Evolutionary conservation across 2,329 filamentous ascomycete species (phyloP).

Genomic region (Fusarium sp.): DNA sequence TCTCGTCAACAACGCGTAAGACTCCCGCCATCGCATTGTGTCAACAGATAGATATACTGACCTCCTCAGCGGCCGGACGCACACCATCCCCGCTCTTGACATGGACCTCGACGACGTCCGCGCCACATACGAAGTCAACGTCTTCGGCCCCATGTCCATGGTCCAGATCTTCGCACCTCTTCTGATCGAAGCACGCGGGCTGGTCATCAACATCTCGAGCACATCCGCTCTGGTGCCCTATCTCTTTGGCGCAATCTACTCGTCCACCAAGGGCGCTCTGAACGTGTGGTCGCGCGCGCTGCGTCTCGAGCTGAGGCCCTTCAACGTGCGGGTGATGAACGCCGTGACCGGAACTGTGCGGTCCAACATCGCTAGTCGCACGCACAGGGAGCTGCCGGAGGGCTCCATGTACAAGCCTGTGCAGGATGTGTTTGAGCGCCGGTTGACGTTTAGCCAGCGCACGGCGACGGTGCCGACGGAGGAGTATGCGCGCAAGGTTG

Average conservation of each 20-base stretch:
- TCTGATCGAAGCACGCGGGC: constrained; percentile 61
- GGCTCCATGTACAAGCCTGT: constrained; percentile 61
- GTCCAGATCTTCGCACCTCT: constrained; percentile 61
- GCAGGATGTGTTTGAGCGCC: constrained; percentile 57
- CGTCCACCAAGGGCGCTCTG: constrained; percentile 66
- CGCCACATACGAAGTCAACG: constrained; percentile 66
- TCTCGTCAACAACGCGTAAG: constrained; percentile 69
- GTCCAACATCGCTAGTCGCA: constrained; percentile 60
- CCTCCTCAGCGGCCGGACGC: constrained; percentile 59
- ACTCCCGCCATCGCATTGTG: neutral
- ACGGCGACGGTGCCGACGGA: constrained; percentile 57
- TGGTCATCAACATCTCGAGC: constrained; percentile 67
- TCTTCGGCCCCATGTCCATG: constrained; percentile 68
- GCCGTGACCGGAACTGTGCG: constrained; percentile 65
- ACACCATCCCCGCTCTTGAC: constrained; percentile 64
- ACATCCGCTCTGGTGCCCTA: constrained; percentile 62
- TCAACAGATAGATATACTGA: neutral
- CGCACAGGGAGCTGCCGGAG: constrained; percentile 55
- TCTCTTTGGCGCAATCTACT: constrained; percentile 64
- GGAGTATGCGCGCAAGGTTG: constrained; percentile 58
- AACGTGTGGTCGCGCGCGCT: constrained; percentile 64
- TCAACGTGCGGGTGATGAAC: constrained; percentile 67
- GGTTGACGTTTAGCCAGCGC: constrained; percentile 62
- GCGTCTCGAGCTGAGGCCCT: constrained; percentile 64
- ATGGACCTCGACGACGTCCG: constrained; percentile 64